Conservation (phyloP, 2,329 filamentous ascomycete species). For the Pseudocercospora vitis region DNA sequence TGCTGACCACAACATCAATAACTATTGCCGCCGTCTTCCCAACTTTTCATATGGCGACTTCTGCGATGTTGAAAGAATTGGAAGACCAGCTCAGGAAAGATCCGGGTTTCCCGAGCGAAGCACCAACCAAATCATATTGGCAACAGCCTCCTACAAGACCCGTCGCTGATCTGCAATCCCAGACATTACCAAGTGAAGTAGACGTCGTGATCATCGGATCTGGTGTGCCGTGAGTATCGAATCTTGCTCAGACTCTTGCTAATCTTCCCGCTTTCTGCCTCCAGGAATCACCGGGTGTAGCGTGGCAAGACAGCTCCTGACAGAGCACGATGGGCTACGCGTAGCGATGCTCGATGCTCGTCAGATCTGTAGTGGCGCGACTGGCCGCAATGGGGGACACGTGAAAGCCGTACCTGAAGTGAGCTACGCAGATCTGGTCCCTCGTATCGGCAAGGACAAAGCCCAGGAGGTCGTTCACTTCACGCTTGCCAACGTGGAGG, state of each 20-base stretch:
- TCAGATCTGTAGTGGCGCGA: conserved; percentile 20
- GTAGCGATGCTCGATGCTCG: conserved; percentile 26
- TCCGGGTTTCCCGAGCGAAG: conserved; percentile 13
- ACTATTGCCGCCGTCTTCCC: no score
- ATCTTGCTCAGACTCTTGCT: neutral
- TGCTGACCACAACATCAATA: no score
- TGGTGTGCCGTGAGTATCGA: no score
- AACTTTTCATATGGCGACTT: neutral
- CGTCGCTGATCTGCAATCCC: conserved; percentile 11
- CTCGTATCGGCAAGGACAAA: conserved; percentile 11
- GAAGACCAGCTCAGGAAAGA: conserved; percentile 8
- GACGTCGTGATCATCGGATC: conserved; percentile 28
- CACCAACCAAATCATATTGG: conserved; percentile 17
- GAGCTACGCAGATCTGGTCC: conserved; percentile 7
- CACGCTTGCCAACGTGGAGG: conserved; percentile 16
- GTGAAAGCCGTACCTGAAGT: conserved; percentile 20
- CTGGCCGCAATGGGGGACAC: conserved; percentile 23
- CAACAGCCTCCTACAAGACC: conserved; percentile 11
- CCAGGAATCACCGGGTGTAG: conserved; percentile 23
- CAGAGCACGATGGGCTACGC: conserved; percentile 7
- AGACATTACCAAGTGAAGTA: conserved; percentile 1
- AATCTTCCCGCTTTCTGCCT: neutral
- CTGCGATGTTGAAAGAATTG: neutral
- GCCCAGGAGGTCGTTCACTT: conserved; percentile 16
- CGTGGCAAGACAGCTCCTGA: conserved; percentile 23